Percentiles rank a stretch among this genome's conserved stretches.
phyloP scores from a whole-genome alignment of 495 filamentous ascomycete species.

The Corynascus novoguineensis region DNA sequence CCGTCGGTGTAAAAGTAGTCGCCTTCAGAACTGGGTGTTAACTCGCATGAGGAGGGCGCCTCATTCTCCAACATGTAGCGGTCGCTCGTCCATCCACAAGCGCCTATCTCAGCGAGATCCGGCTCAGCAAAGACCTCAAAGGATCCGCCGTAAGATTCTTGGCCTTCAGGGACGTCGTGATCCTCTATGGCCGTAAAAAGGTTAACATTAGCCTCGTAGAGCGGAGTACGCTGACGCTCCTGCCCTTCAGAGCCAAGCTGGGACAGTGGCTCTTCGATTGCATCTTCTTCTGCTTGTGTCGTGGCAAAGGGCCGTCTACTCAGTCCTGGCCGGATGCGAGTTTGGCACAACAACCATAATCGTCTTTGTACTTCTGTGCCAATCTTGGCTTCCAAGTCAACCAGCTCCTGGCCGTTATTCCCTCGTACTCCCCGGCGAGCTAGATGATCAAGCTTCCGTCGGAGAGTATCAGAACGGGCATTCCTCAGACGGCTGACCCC shows the following conservation, averaged over 20 bases:
- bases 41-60: not conserved
- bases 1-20: constrained; percentile 28
- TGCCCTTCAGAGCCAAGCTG: not conserved
- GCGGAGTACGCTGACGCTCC: not conserved
- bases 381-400: not conserved
- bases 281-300: not conserved
- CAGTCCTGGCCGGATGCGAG: constrained; percentile 17
- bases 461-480: constrained; percentile 22
- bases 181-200: not conserved
- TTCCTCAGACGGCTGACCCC: constrained; percentile 23
- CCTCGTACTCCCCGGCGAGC: not conserved
- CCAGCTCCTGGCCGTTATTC: not conserved
- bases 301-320: constrained; percentile 1
- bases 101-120: not conserved
- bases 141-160: not conserved
- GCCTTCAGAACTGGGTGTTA: constrained; percentile 17
- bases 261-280: not conserved
- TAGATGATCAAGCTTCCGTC: constrained; percentile 19
- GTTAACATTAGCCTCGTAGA: not conserved
- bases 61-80: not conserved
- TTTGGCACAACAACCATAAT: constrained; percentile 28
- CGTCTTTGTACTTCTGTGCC: constrained; percentile 6
- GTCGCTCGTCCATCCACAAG: not conserved
- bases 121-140: not conserved
- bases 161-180: not conserved